phyloP scores from a whole-genome alignment of 257 asterid genomes.

The Echites panduratus region DNA sequence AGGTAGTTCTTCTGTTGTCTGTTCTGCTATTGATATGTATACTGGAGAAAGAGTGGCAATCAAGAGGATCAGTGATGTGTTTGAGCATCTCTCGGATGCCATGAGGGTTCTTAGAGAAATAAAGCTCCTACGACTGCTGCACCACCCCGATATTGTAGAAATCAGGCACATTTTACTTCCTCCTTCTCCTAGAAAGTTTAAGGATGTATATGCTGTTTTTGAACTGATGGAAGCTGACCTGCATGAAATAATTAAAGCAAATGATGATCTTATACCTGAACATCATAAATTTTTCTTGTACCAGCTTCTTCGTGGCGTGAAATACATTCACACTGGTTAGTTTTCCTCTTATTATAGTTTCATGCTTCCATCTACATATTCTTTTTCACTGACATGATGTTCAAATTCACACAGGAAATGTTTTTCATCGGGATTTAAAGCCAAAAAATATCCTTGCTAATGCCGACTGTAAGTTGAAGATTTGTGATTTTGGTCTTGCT shows the following conservation, averaged over 20 bases:
- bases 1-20: slow-evolving; percentile 93
- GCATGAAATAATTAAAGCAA: slow-evolving; percentile 89
- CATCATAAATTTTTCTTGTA: slow-evolving; percentile 83
- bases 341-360: slow-evolving; percentile 7
- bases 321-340: slow-evolving; percentile 73
- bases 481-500: slow-evolving; percentile 94
- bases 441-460: slow-evolving; percentile 92
- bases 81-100: slow-evolving; percentile 91
- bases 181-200: slow-evolving; percentile 87
- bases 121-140: slow-evolving; percentile 82
- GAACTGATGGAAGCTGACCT: slow-evolving; percentile 96
- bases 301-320: slow-evolving; percentile 89
- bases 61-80: slow-evolving; percentile 87
- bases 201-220: slow-evolving; percentile 78
- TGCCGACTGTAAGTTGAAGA: slow-evolving; percentile 93
- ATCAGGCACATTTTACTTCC: slow-evolving; percentile 92
- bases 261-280: slow-evolving; percentile 80
- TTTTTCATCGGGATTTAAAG: slow-evolving; percentile 83
- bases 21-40: slow-evolving; percentile 68
- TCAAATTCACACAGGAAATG: slow-evolving; percentile 52
- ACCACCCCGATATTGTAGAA: slow-evolving; percentile 87
- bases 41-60: slow-evolving; percentile 83
- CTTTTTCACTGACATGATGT: background rate
- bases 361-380: slow-evolving; percentile 7
- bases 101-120: slow-evolving; percentile 88